These are phyloP conservation scores for Pseudogymnoascus sp. DNA, from an alignment of 2,329 filamentous ascomycete genomes.

Conservation along the genomic window DNA sequence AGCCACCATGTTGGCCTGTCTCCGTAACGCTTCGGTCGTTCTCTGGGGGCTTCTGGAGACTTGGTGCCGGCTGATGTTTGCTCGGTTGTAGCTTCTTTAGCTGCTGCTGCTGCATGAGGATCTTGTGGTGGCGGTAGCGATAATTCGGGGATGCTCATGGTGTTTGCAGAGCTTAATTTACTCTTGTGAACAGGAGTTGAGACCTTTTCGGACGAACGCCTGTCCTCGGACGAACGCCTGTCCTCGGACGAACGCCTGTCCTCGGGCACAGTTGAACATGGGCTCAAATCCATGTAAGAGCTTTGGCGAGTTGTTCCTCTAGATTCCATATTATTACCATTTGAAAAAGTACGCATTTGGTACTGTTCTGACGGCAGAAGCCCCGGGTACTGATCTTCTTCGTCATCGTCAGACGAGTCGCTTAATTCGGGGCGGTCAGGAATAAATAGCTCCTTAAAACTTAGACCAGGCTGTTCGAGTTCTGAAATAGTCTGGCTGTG, in stretches of 20 bases:
- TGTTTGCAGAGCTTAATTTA: neutral
- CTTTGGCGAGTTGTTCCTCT: conserved; percentile 37
- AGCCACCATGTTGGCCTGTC: conserved; percentile 95
- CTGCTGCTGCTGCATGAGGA: neutral
- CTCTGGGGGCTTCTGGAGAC: conserved; percentile 26
- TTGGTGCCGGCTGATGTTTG: conserved; percentile 39
- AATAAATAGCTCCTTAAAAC: conserved; percentile 81
- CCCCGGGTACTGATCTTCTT: conserved; percentile 41
- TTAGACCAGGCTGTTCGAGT: conserved; percentile 74
- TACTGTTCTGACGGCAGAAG: conserved; percentile 25
- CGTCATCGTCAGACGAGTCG: conserved; percentile 58
- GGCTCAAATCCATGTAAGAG: conserved; percentile 22
- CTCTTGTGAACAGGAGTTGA: neutral
- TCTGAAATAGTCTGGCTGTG: conserved; percentile 95
- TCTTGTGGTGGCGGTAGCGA: neutral
- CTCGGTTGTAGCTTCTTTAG: conserved; percentile 18
- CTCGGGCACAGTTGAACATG: conserved; percentile 14
- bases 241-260: neutral
- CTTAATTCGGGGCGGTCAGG: conserved; percentile 76
- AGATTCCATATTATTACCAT: conserved; percentile 34
- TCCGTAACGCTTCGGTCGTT: conserved; percentile 53
- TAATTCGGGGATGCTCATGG: neutral
- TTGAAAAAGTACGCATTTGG: conserved; percentile 21
- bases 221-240: no score
- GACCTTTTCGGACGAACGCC: neutral